phyloP scores from a whole-genome alignment of 805 yeast species.

The Saccharomyces paradoxus region DNA sequence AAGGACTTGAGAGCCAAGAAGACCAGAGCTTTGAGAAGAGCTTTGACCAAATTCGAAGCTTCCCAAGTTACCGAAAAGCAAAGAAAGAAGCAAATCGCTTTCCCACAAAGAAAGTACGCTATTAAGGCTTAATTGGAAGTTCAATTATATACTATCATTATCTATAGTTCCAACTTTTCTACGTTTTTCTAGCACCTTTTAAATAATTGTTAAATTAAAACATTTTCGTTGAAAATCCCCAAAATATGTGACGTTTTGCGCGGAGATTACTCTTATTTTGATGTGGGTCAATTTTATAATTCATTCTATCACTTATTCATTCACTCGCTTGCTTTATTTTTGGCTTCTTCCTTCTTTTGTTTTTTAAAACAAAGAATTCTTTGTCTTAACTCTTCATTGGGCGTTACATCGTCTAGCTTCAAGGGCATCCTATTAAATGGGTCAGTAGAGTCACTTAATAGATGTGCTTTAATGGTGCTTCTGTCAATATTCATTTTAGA shows the following conservation, averaged over 20 bases:
- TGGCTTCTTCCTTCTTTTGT: constrained; percentile 32
- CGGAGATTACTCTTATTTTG: background rate
- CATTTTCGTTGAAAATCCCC: background rate
- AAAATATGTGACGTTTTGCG: background rate
- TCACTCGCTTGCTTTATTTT: background rate
- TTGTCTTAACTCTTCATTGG: constrained; percentile 59
- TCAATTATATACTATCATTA: background rate
- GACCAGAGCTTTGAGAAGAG: constrained; percentile 99
- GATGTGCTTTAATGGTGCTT: constrained; percentile 85
- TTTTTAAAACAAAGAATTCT: constrained; percentile 53
- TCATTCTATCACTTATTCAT: background rate
- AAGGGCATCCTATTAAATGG: constrained; percentile 94
- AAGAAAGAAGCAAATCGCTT: constrained; percentile 85
- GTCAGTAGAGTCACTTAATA: constrained; percentile 90
- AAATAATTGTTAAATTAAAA: background rate
- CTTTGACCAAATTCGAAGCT: constrained; percentile 82
- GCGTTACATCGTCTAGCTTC: constrained; percentile 78
- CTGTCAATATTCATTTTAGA: constrained; percentile 81
- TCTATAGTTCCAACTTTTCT: background rate
- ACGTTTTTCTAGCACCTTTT: background rate
- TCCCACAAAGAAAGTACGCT: constrained; percentile 98
- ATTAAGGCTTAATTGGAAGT: constrained; percentile 75
- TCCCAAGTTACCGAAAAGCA: constrained; percentile 76
- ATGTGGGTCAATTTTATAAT: background rate
- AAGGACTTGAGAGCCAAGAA: constrained; percentile 98